A percentile compares a stretch with the other conserved stretches of the same genome.
Evolutionary conservation across 176 grass and related monocot species (phyloP).

Genomic region (Carex scoparia): DNA sequence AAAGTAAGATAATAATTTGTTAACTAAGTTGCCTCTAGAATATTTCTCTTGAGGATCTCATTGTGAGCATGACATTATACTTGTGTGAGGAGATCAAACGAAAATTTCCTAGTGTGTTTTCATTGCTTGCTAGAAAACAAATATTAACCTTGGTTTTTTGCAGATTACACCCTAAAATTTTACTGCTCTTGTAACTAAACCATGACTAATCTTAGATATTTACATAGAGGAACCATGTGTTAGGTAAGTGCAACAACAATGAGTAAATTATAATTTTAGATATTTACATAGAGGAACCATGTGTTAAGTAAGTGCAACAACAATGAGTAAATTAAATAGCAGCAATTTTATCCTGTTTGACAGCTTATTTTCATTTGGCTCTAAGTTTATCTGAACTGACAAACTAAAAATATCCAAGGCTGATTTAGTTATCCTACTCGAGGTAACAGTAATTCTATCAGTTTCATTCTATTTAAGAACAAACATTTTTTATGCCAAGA

Average conservation of each 20-base stretch:
- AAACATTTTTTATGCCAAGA: neutral
- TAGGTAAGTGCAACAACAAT: neutral
- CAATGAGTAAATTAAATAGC: neutral
- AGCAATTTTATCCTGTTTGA: neutral
- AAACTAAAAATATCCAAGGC: neutral
- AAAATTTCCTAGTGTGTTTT: neutral
- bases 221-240: neutral
- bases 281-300: neutral
- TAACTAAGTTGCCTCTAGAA: neutral
- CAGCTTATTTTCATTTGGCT: neutral
- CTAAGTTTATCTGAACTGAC: neutral
- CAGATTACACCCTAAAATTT: neutral
- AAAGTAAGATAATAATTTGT: neutral
- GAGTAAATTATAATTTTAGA: neutral
- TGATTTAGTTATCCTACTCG: neutral
- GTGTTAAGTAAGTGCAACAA: neutral
- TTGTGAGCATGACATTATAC: neutral
- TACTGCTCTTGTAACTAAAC: neutral
- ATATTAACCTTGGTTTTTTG: neutral
- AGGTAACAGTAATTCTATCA: neutral
- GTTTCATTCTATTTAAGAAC: neutral
- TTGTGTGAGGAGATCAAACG: neutral
- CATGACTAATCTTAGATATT: neutral
- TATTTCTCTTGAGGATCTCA: neutral
- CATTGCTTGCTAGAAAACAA: neutral